Base-by-base conservation (phyloP, 2,329 filamentous ascomycete genomes). In the Decorospora gaudefroyi region DNA sequence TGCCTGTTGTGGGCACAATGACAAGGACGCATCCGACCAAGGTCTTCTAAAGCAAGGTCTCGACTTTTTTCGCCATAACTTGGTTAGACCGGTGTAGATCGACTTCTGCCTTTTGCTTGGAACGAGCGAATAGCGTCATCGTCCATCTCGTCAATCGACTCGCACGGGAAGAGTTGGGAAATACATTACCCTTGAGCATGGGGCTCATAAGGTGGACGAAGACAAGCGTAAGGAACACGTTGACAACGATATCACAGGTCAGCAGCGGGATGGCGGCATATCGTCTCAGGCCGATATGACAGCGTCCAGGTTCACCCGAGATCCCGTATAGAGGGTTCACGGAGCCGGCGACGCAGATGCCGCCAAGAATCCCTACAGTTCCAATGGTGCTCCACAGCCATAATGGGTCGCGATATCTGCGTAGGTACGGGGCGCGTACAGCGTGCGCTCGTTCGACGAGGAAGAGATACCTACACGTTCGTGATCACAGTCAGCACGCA, bases 391-490 rank as follows among this genome's bases (percentile, higher is more conserved):
- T 63, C 6, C 40, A 8, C 1, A 72, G 26, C 67, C 69, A 75
- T 10, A 73, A 42, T 40, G 58, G 60, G 36, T 74, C 70, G 9
- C 56, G 51, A 4, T 46, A 34, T 13, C 72, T 60, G 2, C 59
- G 45, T 25, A 59, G 53, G 43, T 66, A 64, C 0, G 68, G 61
- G 5, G 65, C 56, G 25, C 71, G 62, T 11, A 74, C 51, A 5
- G 64, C 62, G 46, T 74, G 72, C 7, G 65, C 63, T 16, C 73
- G 60, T 45, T 75, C 73, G 16, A 74, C 62, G 1, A 75, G 62
- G 43, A 74, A 74, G 4, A 73, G 47, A 40, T 74, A 73, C 56
- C 68, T 69, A 15, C 3, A 3, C 4, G 9, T 15, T 19, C 3
- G 2, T 8, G 6, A 7, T n/a, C 35, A 13, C 10, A 16, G 7